Evolutionary conservation across 441 rosid genomes (phyloP), one percentile per base, ranked within the genome.

Genomic region (Kokia cookei): DNA sequence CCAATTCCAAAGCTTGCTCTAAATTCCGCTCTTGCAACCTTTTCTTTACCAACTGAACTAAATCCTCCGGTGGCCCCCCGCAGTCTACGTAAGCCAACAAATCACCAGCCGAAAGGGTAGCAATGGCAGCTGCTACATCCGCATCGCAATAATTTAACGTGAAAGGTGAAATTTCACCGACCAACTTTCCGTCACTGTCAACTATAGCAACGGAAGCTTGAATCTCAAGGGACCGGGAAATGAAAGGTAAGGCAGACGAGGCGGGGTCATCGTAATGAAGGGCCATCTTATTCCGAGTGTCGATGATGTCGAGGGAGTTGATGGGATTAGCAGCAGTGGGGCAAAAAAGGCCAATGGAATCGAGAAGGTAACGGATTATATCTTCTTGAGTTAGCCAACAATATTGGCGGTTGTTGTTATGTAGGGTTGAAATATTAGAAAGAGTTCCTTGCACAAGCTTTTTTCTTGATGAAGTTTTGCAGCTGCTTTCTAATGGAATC

Each of bases 361-460:
- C 81, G 82, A 83, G 80, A 47, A 83, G 79, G 78, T 77, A 89
- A 27, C 93, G 91, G 51, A 90, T 24, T 75, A 90, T 75, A 78
- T 90, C 96, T 62, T 89, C 96, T 61, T 82, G 91, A 0, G 91
- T 85, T 3, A 90, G 84, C 93, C 96, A 90, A 80, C 96, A 90
- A 76, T 80, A 87, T 11, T 89, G 83, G 0, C 77, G 86, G 73
- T 78, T 71, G 79, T 78, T 71, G 79, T 81, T 69, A 71, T 82
- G 86, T 61, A 82, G 76, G 54, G 83, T 79, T 27, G 78, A 66
- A 32, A 32, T 32, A 27, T 77, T 72, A 2, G 78, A 66, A 2
- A 79, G 53, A 6, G 82, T 29, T 15, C 73, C 82, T 4, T 62
- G 77, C 27, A 70, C 47, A 26, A 73, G 69, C 75, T 74, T 85